These are phyloP conservation scores for Psophocarpus tetragonolobus DNA, from an alignment of 306 rosid genomes.

Conservation along the genomic window DNA sequence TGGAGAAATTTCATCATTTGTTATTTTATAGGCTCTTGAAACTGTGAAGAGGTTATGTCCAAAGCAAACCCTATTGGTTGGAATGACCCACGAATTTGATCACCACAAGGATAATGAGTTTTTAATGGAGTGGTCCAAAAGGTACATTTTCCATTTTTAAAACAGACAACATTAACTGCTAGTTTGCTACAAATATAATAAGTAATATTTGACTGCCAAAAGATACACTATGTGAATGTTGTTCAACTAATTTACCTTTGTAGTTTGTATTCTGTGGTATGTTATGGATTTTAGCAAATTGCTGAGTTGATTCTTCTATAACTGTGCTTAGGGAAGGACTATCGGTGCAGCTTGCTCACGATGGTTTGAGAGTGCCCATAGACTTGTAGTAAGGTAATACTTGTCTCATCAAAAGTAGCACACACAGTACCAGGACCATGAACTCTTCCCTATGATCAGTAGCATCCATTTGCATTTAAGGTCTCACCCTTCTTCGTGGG, in stretches of 20 bases:
- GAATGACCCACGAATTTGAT: slow-evolving; percentile 83
- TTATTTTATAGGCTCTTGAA: slow-evolving; percentile 71
- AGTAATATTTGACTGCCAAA: neutral
- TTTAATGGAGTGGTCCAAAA: slow-evolving; percentile 72
- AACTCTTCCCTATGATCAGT: slow-evolving; percentile 22
- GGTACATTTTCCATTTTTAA: slow-evolving; percentile 46
- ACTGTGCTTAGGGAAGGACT: slow-evolving; percentile 72
- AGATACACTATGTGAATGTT: neutral
- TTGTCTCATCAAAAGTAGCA: neutral
- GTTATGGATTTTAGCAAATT: slow-evolving; percentile 1
- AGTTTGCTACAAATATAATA: slow-evolving; percentile 3
- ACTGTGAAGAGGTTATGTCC: slow-evolving; percentile 81
- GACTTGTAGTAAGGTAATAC: slow-evolving; percentile 53
- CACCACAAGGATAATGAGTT: slow-evolving; percentile 74
- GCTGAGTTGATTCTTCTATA: slow-evolving; percentile 13
- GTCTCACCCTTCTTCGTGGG: slow-evolving; percentile 10
- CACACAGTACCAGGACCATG: neutral
- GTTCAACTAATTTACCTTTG: neutral
- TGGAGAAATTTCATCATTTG: slow-evolving; percentile 13
- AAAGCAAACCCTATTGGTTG: slow-evolving; percentile 66
- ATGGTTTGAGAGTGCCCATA: slow-evolving; percentile 77
- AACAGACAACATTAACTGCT: too few relatives aligned
- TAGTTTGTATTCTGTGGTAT: neutral
- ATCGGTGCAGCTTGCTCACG: slow-evolving; percentile 83
- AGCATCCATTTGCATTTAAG: slow-evolving; percentile 4